Conservation (phyloP, 1,284 basidiomycete species). For the Afroboletus lepidellus region DNA sequence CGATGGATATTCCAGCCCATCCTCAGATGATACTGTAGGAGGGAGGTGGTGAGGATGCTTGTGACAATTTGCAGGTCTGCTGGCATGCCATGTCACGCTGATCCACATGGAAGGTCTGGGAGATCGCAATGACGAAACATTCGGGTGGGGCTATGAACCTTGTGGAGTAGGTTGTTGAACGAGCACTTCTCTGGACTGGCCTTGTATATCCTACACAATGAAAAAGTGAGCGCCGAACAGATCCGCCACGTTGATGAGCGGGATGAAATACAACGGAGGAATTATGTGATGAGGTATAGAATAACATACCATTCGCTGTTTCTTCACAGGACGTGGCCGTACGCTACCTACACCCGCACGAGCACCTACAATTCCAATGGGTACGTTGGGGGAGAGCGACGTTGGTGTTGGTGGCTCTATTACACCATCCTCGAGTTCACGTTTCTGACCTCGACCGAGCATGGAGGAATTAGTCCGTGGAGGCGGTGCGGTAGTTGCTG, state of each 20-base stretch:
- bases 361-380: slow-evolving; percentile 41
- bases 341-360: slow-evolving; percentile 56
- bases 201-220: slow-evolving; percentile 37
- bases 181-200: slow-evolving; percentile 41
- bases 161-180: slow-evolving; percentile 49
- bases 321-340: slow-evolving; percentile 71
- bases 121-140: slow-evolving; percentile 2
- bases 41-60: slow-evolving; percentile 3
- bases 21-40: slow-evolving; percentile 15
- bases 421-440: slow-evolving; percentile 42
- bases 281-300: neutral
- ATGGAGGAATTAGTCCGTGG: slow-evolving; percentile 21
- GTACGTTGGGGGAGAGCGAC: slow-evolving; percentile 26
- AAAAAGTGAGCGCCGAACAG: slow-evolving; percentile 15
- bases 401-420: slow-evolving; percentile 22
- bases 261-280: neutral
- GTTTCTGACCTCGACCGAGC: slow-evolving; percentile 48
- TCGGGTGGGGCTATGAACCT: slow-evolving; percentile 33
- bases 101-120: slow-evolving; percentile 8
- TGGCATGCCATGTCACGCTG: slow-evolving; percentile 9
- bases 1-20: slow-evolving; percentile 2
- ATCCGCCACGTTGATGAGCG: slow-evolving; percentile 9
- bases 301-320: slow-evolving; percentile 63
- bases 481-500: slow-evolving; percentile 22
- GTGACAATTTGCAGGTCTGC: slow-evolving; percentile 2